These are phyloP conservation scores for Elongisporangium anandrum DNA, from an alignment of 352 stramenopile species.

Conservation along the genomic window DNA sequence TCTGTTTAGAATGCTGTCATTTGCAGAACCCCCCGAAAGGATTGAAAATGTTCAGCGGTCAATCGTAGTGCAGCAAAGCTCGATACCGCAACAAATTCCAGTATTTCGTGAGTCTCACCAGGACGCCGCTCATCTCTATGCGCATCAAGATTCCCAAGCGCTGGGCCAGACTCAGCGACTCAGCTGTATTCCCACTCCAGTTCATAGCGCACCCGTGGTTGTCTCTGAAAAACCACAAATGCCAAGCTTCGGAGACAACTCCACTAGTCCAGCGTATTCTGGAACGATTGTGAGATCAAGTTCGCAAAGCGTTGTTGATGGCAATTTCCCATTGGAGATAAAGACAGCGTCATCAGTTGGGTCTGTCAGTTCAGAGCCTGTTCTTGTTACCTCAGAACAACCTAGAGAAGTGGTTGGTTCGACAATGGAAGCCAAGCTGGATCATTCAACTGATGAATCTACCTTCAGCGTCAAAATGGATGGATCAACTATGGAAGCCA, in stretches of 20 bases:
- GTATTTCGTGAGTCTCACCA: not conserved
- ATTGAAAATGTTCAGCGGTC: not conserved
- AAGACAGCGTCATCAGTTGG: not conserved
- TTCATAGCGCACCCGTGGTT: not conserved
- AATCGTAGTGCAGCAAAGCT: not conserved
- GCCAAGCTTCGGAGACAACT: not conserved
- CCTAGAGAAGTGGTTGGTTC: not conserved
- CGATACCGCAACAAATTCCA: not conserved
- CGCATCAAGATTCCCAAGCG: not conserved
- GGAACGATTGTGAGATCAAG: not conserved
- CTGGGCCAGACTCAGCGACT: not conserved
- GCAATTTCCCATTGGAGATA: not conserved
- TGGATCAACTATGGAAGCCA: not conserved
- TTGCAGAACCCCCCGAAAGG: constrained; percentile 10
- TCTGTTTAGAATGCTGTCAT: constrained; percentile 12
- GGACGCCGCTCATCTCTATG: not conserved
- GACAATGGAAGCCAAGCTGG: not conserved
- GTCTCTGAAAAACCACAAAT: not conserved
- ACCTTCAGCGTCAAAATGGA: not conserved
- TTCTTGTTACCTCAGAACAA: not conserved
- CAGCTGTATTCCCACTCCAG: not conserved
- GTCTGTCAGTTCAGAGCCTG: not conserved
- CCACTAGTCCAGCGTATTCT: not conserved
- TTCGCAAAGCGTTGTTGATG: not conserved
- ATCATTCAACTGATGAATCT: not conserved